Evolutionary conservation across 306 rosid genomes (phyloP).

Genomic region (Cicer judaicum): DNA sequence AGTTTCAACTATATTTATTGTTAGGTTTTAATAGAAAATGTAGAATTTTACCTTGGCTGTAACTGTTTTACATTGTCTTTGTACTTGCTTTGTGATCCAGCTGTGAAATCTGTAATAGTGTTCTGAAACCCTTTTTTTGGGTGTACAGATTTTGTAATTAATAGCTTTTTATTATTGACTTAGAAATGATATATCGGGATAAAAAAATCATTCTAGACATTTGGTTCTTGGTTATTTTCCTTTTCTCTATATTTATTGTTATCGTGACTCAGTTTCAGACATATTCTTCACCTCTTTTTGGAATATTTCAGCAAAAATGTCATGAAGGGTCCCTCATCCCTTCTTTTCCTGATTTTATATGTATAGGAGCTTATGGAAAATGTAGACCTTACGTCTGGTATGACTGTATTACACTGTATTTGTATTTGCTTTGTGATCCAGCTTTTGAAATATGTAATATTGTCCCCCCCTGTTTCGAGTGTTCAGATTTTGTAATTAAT

Average conservation of each 20-base stretch:
- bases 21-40: slow-evolving; percentile 27
- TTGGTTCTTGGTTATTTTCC: background rate
- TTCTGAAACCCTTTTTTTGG: slow-evolving; percentile 5
- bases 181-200: slow-evolving; percentile 1
- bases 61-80: slow-evolving; percentile 33
- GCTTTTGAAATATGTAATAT: slow-evolving; percentile 19
- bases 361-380: background rate
- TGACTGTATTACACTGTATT: slow-evolving; percentile 30
- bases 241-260: background rate
- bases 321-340: background rate
- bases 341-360: background rate
- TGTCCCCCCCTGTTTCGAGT: background rate
- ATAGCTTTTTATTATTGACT: slow-evolving; percentile 4
- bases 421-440: slow-evolving; percentile 36
- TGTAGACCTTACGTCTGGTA: slow-evolving; percentile 11
- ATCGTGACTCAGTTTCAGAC: background rate
- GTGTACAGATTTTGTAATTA: slow-evolving; percentile 2
- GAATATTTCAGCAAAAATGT: slow-evolving; percentile 11
- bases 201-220: slow-evolving; percentile 32
- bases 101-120: slow-evolving; percentile 23
- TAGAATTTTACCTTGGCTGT: slow-evolving; percentile 25
- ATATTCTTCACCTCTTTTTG: slow-evolving; percentile 28
- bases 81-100: slow-evolving; percentile 39
- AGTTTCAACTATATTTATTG: slow-evolving; percentile 7
- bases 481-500: slow-evolving; percentile 18